These are phyloP conservation scores for Anthracocystis panici-leucophaei DNA, from an alignment of 1,284 basidiomycete genomes.

Conservation along the genomic window DNA sequence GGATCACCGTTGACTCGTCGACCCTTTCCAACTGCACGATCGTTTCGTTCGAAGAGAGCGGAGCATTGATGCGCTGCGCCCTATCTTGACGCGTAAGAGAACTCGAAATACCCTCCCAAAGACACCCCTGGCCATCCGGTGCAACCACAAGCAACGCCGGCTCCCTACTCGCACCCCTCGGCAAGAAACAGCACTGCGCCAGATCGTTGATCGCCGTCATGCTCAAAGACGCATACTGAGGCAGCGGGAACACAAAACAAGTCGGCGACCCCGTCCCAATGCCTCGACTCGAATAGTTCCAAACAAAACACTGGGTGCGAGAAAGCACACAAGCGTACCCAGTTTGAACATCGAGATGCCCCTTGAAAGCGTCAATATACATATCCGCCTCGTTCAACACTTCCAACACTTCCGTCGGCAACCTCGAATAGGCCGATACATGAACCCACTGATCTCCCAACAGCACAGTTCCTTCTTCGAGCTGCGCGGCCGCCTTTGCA, in stretches of 20 bases:
- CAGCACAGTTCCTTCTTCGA: conserved; percentile 53
- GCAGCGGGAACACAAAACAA: conserved; percentile 56
- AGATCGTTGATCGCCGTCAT: conserved; percentile 41
- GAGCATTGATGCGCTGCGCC: conserved; percentile 32
- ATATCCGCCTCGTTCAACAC: conserved; percentile 40
- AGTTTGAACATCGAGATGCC: conserved; percentile 53
- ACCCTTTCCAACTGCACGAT: conserved; percentile 47
- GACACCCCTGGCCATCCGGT: conserved; percentile 45
- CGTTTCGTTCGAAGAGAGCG: conserved; percentile 40
- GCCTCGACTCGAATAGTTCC: conserved; percentile 60
- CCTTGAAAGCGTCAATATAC: conserved; percentile 54
- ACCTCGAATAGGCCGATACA: conserved; percentile 47
- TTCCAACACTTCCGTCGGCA: conserved; percentile 52
- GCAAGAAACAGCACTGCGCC: conserved; percentile 41
- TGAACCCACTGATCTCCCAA: conserved; percentile 51
- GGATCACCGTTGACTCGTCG: conserved; percentile 38
- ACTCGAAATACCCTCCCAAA: conserved; percentile 59
- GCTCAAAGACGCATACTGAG: conserved; percentile 35
- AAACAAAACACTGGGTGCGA: conserved; percentile 56
- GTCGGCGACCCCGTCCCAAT: conserved; percentile 46
- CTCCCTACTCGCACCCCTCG: conserved; percentile 40
- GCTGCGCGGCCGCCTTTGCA: conserved; percentile 18
- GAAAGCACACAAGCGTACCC: conserved; percentile 60
- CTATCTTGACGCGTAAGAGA: conserved; percentile 45
- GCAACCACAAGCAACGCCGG: conserved; percentile 58